phyloP scores from a whole-genome alignment of 169 alveolate genomes.

The Toxoplasma gondii region DNA sequence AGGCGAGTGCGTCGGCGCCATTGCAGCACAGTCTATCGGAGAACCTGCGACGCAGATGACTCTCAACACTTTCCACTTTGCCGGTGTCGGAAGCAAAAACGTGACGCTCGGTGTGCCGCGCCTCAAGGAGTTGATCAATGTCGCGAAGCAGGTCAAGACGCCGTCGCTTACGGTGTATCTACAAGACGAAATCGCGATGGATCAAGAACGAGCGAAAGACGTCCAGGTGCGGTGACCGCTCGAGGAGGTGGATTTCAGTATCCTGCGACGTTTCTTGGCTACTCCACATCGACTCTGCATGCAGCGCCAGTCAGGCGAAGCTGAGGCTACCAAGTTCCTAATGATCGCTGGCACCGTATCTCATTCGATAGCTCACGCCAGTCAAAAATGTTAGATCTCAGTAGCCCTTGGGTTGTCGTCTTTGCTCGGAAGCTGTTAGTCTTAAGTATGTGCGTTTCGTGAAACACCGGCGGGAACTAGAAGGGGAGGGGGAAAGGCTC shows the following conservation, averaged over 20 bases:
- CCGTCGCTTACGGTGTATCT: constrained; percentile 96
- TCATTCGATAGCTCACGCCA: no score
- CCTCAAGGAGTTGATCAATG: constrained; percentile 98
- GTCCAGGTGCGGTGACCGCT: constrained; percentile 71
- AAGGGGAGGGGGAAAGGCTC: no score
- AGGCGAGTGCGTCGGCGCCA: constrained; percentile 98
- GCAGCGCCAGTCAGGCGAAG: no score
- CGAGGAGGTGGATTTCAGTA: background rate
- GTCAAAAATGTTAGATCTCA: no score
- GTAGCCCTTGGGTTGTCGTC: no score
- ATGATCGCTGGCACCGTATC: no score
- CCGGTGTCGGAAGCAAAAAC: constrained; percentile 98
- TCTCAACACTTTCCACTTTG: constrained; percentile 99
- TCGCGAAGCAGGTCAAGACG: constrained; percentile 98
- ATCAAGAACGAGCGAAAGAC: constrained; percentile 92
- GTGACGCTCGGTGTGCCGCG: constrained; percentile 99
- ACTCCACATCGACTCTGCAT: background rate
- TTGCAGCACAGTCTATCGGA: constrained; percentile 99
- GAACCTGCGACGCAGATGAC: constrained; percentile 99
- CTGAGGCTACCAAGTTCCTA: no score
- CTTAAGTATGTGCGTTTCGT: no score
- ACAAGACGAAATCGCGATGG: constrained; percentile 86
- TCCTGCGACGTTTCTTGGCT: background rate
- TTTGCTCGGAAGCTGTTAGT: no score
- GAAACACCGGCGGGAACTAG: no score